Evolutionary conservation across 2,329 filamentous ascomycete genomes (phyloP), one percentile per base, ranked within the genome.

Genomic region (Cytospora schulzeri): DNA sequence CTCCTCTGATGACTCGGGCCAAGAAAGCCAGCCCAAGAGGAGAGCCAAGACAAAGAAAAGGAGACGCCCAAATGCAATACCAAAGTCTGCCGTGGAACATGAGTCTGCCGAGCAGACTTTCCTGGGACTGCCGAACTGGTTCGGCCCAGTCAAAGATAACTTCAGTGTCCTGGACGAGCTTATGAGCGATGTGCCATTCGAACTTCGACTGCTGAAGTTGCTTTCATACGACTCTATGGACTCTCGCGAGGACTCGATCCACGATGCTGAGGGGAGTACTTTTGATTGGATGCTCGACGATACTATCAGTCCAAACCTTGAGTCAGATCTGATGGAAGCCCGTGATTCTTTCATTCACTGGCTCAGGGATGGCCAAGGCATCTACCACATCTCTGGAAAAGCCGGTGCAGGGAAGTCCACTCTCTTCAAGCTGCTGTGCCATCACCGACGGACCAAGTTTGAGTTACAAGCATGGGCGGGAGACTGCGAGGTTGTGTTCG

Each of bases 221-320:
- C 26, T 58, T 22, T 15, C 17, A 4, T 31, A 58, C 41, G 19
- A 62, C n/a, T 67, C 67, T 17, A 69, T 70, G 65, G 63, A 70
- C 55, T 48, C 51, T 33, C 68, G 69, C 7, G 68, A 68, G 33
- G 62, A 68, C 45, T 45, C 35, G 51, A 69, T 71, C 24, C 56
- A 59, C n/a, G 53, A 67, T 38, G 60, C 70, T 1, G 67, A 67
- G 29, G 62, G 24, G 19, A 66, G 61, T 9, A 71, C 70, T 3
- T 71, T 69, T 50, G 29, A 60, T 8, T 71, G 70, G 70, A 65
- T 71, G 22, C 50, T 70, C 48, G 61, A 64, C 14, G 63, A 67
- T 12, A 50, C 22, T 29, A 33, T 57, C 63, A 28, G 56, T 22
- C 19, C 41, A n/a, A 19, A 6, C 3, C 17, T 45, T 19, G 41